Base-by-base conservation (phyloP, 2,329 filamentous ascomycete genomes). In the Achaetomium macrosporum region DNA sequence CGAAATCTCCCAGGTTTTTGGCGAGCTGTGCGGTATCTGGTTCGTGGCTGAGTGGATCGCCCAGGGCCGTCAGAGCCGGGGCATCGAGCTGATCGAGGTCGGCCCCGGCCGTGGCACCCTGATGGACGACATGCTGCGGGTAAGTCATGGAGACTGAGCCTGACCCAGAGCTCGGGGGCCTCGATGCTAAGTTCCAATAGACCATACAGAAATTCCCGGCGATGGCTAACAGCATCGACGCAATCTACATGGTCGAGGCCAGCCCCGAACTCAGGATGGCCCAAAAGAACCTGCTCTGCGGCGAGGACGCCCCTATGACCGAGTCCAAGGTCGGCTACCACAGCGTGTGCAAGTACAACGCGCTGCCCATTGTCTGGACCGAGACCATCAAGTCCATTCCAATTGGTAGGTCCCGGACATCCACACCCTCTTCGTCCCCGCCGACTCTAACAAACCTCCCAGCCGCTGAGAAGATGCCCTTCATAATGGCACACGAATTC, bases 401-500 rank as follows among this genome's bases (percentile, higher is more conserved):
- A 0, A 78, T 81, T 60, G 76, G 83, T 87, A 69, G 61, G 74
- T 65, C 44, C 51, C 15, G 8, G 35, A 15, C 25, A 31, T 51
- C 60, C 9, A 19, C 12, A 44, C 51, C 29, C 53, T 60, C 3
- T 17, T 11, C 43, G 5, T 15, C 10, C 37, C 25, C 53, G 60
- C 43, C 53, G 53, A 17, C 15, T 29, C 16, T 9, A 30, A 15
- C 29, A 20, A 41, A 19, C 46, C 15, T 42, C 9, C 2, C 60
- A 85, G 83, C 81, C 56, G 71, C 82, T 19, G 77, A 79, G 55
- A 88, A 87, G 65, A 88, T 84, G 19, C 92, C 93, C 1, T 95
- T 97, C 69, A 95, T 99, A 56, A 82, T 97, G 45, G 93, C 93
- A 5, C 93, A 99, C 68, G 93, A 99, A 68, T 97, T 99, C 76